Percentiles rank a stretch among this genome's conserved stretches.
phyloP scores from a whole-genome alignment of 805 yeast genomes.

The Pichia thaimueangensis region DNA sequence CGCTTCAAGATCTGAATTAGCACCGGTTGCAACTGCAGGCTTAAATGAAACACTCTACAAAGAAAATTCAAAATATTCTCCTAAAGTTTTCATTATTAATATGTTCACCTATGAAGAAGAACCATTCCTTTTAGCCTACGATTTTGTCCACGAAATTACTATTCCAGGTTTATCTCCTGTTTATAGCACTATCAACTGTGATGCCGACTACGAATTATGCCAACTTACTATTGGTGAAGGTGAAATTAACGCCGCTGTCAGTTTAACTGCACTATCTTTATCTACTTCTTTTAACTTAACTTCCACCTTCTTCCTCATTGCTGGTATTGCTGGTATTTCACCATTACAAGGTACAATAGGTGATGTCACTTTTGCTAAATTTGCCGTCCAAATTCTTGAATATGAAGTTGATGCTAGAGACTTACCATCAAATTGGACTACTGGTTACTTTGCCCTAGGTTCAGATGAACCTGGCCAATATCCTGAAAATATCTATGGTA shows the following conservation, averaged over 20 bases:
- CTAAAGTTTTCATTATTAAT: slow-evolving; percentile 49
- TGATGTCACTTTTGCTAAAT: slow-evolving; percentile 53
- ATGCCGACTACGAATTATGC: slow-evolving; percentile 46
- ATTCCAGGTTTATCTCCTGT: slow-evolving; percentile 62
- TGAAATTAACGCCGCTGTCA: slow-evolving; percentile 59
- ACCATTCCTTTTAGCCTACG: slow-evolving; percentile 45
- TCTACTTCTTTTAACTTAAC: slow-evolving; percentile 51
- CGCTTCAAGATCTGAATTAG: slow-evolving; percentile 12
- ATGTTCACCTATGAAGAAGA: slow-evolving; percentile 49
- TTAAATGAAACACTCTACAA: slow-evolving; percentile 18
- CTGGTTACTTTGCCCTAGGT: slow-evolving; percentile 55
- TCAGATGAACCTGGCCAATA: slow-evolving; percentile 42
- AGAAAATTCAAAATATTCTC: slow-evolving; percentile 33
- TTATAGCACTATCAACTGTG: slow-evolving; percentile 53
- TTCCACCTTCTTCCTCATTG: slow-evolving; percentile 54
- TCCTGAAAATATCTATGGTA: slow-evolving; percentile 53
- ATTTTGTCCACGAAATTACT: slow-evolving; percentile 47
- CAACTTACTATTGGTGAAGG: slow-evolving; percentile 65
- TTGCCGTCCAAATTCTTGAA: slow-evolving; percentile 55
- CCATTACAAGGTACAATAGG: slow-evolving; percentile 53
- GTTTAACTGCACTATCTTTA: slow-evolving; percentile 48
- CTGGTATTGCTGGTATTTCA: slow-evolving; percentile 63
- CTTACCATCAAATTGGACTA: slow-evolving; percentile 46
- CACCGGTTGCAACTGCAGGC: slow-evolving; percentile 19
- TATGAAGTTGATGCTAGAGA: slow-evolving; percentile 52